Conservation (phyloP, 192 early-diverging fungal species). For the Jimgerdemannia lactiflua region DNA sequence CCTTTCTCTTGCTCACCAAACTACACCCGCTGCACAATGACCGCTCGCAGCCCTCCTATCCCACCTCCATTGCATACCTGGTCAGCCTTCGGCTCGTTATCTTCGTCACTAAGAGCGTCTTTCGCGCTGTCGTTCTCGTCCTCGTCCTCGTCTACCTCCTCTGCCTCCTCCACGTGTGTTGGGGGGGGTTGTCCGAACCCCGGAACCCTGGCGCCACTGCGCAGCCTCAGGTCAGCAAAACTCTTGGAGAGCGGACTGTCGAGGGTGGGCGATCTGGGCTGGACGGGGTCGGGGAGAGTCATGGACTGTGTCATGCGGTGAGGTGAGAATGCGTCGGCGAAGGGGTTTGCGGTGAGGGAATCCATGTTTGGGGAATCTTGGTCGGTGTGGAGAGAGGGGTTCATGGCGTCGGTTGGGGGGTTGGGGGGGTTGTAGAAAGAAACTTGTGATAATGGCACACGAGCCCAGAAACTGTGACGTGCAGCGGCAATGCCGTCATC, state of each 20-base stretch:
- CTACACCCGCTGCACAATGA: too few relatives aligned
- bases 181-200: neutral
- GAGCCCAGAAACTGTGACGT: too few relatives aligned
- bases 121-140: neutral
- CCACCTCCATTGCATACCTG: neutral
- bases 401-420: neutral
- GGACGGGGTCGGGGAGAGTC: neutral
- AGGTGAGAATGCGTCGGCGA: neutral
- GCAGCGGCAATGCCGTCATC: too few relatives aligned
- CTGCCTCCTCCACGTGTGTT: neutral
- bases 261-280: neutral
- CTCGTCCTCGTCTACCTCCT: neutral
- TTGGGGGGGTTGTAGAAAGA: neutral
- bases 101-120: neutral
- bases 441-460: neutral
- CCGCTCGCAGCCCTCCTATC: too few relatives aligned
- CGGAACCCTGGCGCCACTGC: neutral
- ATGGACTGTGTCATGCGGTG: neutral
- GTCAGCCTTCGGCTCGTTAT: neutral
- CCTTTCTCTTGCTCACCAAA: too few relatives aligned
- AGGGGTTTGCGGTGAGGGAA: neutral
- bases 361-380: neutral
- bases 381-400: too few relatives aligned
- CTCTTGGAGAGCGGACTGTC: neutral
- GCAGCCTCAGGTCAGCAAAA: neutral